Base-by-base conservation (phyloP, 2,329 filamentous ascomycete species). In the Colletotrichum echinochloae region DNA sequence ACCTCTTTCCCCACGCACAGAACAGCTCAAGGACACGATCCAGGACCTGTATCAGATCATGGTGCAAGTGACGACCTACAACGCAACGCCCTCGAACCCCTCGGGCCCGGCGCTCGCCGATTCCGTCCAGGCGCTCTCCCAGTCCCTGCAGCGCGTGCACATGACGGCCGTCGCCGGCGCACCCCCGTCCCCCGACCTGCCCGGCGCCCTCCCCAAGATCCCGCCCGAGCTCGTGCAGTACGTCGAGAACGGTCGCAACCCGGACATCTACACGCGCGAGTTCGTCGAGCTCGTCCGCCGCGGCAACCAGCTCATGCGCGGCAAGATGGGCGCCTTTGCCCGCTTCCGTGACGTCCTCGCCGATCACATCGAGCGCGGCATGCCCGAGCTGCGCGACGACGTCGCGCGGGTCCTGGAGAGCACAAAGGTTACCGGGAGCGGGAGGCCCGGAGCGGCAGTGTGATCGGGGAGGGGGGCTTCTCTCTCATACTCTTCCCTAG, bases 181-280 rank as follows among this genome's bases (percentile, higher is more conserved):
- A n/a, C 64, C 71, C 20, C 68, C 65, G 14, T 56, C 52, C 18
- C 65, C 72, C 30, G 70, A 70, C 61, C 60, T 73, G 20, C 72
- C 72, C 11, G 65, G 65, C 23, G 72, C 75, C 28, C 84, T 90
- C 49, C 87, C 88, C 5, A 80, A 78, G 39, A 84, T 91, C 28
- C 90, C 90, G 2, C 86, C 86, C 61, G 89, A 91, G 76, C 85
- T 92, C 16, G 84, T 92, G 71, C 84, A 89, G 76, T 92, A 92
- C 81, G 90, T 92, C 75, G 90, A 92, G 79, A 88, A 89, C 77
- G 90, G 90, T 54, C 89, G 90, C 60, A 92, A 92, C 82, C 90
- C 90, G 2, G 90, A 92, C 80, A 92, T 92, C 75, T 92, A 92
- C 83, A 92, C 90, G 65, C 85, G 90, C 76, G 90, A 92, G 82